Percentiles rank a stretch among this genome's conserved stretches.
Evolutionary conservation across 192 early-diverging fungal species (phyloP).

Genomic region (Chytriomyces sp.): DNA sequence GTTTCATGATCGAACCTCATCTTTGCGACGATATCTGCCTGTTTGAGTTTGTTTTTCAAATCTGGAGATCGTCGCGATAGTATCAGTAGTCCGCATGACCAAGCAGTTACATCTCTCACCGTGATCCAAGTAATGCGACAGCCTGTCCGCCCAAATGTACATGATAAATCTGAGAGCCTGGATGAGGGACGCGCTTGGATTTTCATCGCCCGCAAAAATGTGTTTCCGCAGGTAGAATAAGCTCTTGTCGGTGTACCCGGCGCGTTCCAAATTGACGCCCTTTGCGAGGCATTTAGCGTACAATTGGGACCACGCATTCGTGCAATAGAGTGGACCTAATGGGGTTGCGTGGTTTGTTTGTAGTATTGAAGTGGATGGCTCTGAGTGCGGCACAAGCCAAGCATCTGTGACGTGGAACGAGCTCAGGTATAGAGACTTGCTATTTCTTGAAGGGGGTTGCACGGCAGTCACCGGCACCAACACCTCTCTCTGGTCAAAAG

Average conservation of each 20-base stretch:
- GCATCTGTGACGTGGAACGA: constrained; percentile 13
- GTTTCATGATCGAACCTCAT: constrained; percentile 20
- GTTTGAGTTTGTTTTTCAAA: constrained; percentile 34
- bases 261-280: constrained; percentile 19
- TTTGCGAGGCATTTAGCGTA: constrained; percentile 1
- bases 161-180: constrained; percentile 20
- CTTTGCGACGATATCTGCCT: constrained; percentile 25
- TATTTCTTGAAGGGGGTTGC: not conserved
- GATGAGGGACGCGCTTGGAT: not conserved
- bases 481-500: not conserved
- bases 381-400: not conserved
- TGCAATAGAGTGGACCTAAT: constrained; percentile 15
- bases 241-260: constrained; percentile 28
- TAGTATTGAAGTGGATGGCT: not conserved
- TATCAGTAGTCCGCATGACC: not conserved
- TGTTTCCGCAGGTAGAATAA: constrained; percentile 27
- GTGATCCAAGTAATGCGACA: constrained; percentile 26
- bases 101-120: not conserved
- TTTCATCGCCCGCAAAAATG: not conserved
- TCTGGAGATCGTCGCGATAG: not conserved
- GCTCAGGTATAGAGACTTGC: not conserved
- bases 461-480: not conserved
- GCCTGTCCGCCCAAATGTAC: constrained; percentile 25
- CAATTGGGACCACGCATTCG: not conserved
- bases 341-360: not conserved